Evolutionary conservation across 2,329 filamentous ascomycete species (phyloP).

Genomic region (Cladophialophora chaetospira): DNA sequence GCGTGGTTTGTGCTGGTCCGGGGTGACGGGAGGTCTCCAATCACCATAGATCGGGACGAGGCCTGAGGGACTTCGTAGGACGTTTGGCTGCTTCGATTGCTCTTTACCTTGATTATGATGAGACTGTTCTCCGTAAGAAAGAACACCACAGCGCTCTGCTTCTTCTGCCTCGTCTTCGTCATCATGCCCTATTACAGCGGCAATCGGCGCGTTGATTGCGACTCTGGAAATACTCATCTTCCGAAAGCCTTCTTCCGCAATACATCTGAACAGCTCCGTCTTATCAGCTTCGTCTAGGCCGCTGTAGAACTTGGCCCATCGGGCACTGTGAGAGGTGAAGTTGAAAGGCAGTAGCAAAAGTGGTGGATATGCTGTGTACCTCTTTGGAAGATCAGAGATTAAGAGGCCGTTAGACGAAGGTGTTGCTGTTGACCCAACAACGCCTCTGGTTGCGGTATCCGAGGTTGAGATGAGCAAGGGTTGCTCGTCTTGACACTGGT

Average conservation of each 20-base stretch:
- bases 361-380: slow-evolving; percentile 59
- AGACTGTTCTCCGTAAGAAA: not conserved
- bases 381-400: slow-evolving; percentile 39
- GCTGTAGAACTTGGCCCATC: slow-evolving; percentile 37
- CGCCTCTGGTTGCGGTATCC: too few species aligned
- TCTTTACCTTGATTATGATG: not conserved
- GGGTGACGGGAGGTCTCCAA: slow-evolving; percentile 60
- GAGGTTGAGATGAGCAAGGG: too few species aligned
- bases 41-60: slow-evolving; percentile 71
- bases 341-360: slow-evolving; percentile 59
- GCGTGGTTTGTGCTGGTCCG: slow-evolving; percentile 13
- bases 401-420: too few species aligned
- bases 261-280: slow-evolving; percentile 44
- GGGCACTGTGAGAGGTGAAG: slow-evolving; percentile 42
- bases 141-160: not conserved
- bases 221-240: slow-evolving; percentile 53
- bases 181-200: not conserved
- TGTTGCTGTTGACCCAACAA: too few species aligned
- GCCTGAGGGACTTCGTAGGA: slow-evolving; percentile 71
- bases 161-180: not conserved
- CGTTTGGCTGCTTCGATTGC: slow-evolving; percentile 57
- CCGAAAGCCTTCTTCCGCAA: slow-evolving; percentile 43
- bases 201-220: slow-evolving; percentile 61
- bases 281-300: slow-evolving; percentile 36
- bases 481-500: too few species aligned